Conservation (phyloP, 768 basidiomycete genomes). For the Termitomyces sp. region DNA sequence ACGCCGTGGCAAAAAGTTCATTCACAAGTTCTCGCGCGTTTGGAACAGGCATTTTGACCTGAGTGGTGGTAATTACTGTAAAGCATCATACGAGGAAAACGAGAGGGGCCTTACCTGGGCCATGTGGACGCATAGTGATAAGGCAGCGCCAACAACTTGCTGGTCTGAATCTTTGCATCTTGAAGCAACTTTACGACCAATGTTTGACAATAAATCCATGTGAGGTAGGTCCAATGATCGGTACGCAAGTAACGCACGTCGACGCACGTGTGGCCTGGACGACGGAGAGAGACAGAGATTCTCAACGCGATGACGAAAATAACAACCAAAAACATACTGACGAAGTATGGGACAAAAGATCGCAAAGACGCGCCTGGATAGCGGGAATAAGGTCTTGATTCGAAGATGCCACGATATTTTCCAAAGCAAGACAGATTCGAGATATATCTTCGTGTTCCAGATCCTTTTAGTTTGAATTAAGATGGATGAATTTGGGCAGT, state of each 20-base stretch:
- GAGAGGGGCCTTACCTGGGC: slow-evolving; percentile 15
- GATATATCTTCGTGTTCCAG: slow-evolving; percentile 52
- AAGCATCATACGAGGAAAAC: not conserved
- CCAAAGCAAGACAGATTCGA: slow-evolving; percentile 67
- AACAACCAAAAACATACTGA: slow-evolving; percentile 41
- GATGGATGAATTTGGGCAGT: not conserved
- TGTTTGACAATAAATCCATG: slow-evolving; percentile 36
- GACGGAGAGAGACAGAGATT: slow-evolving; percentile 10
- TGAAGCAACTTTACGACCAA: slow-evolving; percentile 30
- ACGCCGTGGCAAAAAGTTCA: slow-evolving; percentile 3
- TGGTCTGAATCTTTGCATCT: slow-evolving; percentile 39
- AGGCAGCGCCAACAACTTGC: slow-evolving; percentile 40
- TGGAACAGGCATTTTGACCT: not conserved
- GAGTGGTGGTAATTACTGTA: not conserved
- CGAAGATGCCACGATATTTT: slow-evolving; percentile 55
- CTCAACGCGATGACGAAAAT: slow-evolving; percentile 2
- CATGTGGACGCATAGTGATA: slow-evolving; percentile 25
- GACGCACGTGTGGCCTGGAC: slow-evolving; percentile 50
- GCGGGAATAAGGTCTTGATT: slow-evolving; percentile 73
- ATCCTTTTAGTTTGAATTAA: slow-evolving; percentile 43
- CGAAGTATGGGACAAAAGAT: slow-evolving; percentile 70
- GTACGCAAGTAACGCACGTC: slow-evolving; percentile 57
- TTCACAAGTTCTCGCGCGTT: slow-evolving; percentile 5
- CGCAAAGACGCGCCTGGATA: slow-evolving; percentile 56
- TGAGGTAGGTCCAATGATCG: slow-evolving; percentile 44